These are phyloP conservation scores for Adenanthera pavonina DNA, from an alignment of 306 rosid genomes.

Conservation along the genomic window DNA sequence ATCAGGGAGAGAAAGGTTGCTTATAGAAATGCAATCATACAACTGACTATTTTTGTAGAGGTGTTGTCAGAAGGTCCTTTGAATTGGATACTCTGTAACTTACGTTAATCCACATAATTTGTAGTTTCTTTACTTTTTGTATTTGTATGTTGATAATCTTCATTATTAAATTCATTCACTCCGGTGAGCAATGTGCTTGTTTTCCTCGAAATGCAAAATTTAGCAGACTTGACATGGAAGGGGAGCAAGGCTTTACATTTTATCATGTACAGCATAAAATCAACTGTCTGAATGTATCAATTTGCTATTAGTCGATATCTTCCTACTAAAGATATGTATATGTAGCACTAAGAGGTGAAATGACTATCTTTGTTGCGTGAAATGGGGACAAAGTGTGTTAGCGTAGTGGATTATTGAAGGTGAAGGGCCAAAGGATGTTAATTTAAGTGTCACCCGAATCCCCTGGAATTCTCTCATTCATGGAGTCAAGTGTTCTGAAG, in stretches of 20 bases:
- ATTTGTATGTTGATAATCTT: conserved; percentile 10
- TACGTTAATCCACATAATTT: background rate
- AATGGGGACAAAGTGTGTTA: background rate
- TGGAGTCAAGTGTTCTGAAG: conserved; percentile 49
- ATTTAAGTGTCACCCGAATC: background rate
- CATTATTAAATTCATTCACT: conserved; percentile 21
- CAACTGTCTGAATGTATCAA: background rate
- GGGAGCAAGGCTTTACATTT: background rate
- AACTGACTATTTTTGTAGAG: background rate
- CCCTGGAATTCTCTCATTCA: conserved; percentile 13
- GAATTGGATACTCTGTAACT: conserved; percentile 32
- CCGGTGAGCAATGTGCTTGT: background rate
- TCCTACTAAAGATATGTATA: background rate
- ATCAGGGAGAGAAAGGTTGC: conserved; percentile 21
- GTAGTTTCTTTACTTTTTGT: background rate
- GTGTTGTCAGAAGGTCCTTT: conserved; percentile 3
- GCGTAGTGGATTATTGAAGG: no score
- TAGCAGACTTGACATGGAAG: background rate
- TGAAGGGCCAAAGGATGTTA: background rate
- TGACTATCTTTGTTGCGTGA: background rate
- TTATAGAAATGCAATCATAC: background rate
- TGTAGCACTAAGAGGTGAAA: background rate
- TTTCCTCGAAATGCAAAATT: conserved; percentile 15
- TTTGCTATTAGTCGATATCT: background rate
- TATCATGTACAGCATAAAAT: background rate